Percentiles rank a stretch among this genome's conserved stretches.
phyloP scores from a whole-genome alignment of 2,329 filamentous ascomycete genomes.

The Chrysoporthe puriensis region DNA sequence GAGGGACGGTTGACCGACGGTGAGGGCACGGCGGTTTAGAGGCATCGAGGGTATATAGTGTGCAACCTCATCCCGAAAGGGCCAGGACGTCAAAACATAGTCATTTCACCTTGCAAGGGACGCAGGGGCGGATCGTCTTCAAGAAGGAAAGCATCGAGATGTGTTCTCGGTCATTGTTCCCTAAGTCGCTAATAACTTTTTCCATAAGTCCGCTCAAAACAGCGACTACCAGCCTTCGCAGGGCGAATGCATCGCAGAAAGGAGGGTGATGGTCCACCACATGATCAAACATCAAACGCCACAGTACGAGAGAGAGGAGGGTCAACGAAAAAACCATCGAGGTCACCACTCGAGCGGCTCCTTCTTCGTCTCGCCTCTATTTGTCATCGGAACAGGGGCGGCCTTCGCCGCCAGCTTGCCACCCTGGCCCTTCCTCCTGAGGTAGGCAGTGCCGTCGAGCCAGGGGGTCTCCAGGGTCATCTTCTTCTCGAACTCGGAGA shows the following conservation, averaged over 20 bases:
- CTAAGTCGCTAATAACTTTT: conserved; percentile 19
- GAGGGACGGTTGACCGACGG: background rate
- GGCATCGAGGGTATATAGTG: background rate
- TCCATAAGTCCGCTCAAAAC: background rate
- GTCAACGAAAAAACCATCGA: background rate
- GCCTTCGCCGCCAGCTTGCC: conserved; percentile 62
- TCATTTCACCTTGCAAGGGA: background rate
- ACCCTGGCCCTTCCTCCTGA: conserved; percentile 61
- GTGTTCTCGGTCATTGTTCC: conserved; percentile 16
- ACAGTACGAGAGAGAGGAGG: background rate
- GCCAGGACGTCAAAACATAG: background rate
- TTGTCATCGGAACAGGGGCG: conserved; percentile 81
- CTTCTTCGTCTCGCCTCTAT: conserved; percentile 79
- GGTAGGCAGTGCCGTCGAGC: conserved; percentile 85
- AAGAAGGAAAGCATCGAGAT: background rate
- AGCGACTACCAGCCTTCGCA: conserved; percentile 5
- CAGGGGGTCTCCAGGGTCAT: conserved; percentile 81
- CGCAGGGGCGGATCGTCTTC: background rate
- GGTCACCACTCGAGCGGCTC: conserved; percentile 88
- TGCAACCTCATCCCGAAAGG: background rate
- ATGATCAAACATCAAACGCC: conserved; percentile 20
- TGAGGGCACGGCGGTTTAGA: background rate
- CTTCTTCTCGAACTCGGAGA: conserved; percentile 78
- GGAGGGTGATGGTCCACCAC: conserved; percentile 2
- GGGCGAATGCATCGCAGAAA: background rate